phyloP scores from a whole-genome alignment of 306 rosid species.

The Herpetospermum pedunculosum region DNA sequence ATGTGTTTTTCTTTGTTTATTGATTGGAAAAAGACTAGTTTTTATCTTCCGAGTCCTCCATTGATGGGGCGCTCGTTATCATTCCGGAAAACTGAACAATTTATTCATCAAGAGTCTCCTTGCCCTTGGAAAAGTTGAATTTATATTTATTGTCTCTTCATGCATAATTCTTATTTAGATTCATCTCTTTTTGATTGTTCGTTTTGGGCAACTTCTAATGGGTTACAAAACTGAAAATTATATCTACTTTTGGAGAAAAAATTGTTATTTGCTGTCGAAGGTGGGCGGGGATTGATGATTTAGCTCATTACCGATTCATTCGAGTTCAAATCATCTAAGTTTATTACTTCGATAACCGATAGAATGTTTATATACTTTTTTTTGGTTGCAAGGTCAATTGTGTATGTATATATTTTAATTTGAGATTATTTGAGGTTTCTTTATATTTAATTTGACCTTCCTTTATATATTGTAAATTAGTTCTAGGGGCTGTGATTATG shows the following conservation, averaged over 20 bases:
- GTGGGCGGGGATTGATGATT: not conserved
- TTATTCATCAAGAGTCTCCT: not conserved
- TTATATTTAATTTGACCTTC: too few species aligned
- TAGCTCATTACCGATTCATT: not conserved
- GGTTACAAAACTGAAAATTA: not conserved
- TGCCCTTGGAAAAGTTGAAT: not conserved
- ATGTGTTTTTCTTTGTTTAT: not conserved
- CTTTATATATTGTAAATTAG: too few species aligned
- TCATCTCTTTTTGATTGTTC: not conserved
- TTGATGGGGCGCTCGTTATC: not conserved
- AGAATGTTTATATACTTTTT: not conserved
- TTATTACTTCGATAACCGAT: too few species aligned
- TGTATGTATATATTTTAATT: not conserved
- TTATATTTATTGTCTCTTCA: not conserved
- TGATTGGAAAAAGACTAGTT: constrained; percentile 5
- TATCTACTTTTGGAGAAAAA: not conserved
- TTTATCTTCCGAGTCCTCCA: not conserved
- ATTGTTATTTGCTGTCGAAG: not conserved
- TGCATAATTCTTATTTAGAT: not conserved
- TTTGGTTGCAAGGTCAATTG: not conserved
- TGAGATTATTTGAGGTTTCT: too few species aligned
- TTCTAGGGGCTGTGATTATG: too few species aligned
- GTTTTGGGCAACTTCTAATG: not conserved
- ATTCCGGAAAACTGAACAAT: not conserved
- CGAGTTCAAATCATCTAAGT: too few species aligned